These are phyloP conservation scores for Citrus trifoliata DNA, from an alignment of 345 rosid species.

Conservation along the genomic window DNA sequence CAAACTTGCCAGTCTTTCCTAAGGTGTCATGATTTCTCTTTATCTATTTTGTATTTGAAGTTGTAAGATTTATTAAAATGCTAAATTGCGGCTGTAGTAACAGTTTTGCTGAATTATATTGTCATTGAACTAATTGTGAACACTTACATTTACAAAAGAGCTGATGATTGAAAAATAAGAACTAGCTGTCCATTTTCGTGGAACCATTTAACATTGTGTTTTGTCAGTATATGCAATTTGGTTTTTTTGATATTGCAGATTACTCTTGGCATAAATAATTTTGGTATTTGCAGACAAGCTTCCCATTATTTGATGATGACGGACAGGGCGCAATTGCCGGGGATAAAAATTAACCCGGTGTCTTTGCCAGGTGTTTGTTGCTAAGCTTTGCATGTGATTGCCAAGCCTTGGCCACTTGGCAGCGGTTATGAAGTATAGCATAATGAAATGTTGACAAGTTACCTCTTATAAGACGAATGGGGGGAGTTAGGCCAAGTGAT, in stretches of 20 bases:
- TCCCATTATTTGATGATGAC: neutral
- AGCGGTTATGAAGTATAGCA: too few species aligned
- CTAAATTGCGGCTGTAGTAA: neutral
- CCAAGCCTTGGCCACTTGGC: too few species aligned
- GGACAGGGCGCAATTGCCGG: too few species aligned
- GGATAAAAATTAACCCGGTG: too few species aligned
- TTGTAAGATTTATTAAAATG: conserved; percentile 7
- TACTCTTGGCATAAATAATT: neutral
- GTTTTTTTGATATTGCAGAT: neutral
- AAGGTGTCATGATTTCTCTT: neutral
- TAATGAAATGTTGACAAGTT: too few species aligned
- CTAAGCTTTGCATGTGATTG: too few species aligned
- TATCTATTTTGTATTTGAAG: neutral
- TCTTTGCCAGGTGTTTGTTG: too few species aligned
- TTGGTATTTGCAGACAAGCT: neutral
- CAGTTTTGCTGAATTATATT: neutral
- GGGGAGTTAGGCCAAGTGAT: too few species aligned
- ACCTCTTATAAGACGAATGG: too few species aligned
- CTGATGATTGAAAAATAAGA: neutral
- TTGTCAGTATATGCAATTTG: neutral
- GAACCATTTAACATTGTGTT: neutral
- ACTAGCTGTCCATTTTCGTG: neutral
- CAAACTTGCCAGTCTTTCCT: conserved; percentile 3
- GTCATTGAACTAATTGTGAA: neutral
- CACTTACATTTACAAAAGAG: neutral